phyloP scores from a whole-genome alignment of 2,329 filamentous ascomycete genomes.

The Colletotrichum sp. region DNA sequence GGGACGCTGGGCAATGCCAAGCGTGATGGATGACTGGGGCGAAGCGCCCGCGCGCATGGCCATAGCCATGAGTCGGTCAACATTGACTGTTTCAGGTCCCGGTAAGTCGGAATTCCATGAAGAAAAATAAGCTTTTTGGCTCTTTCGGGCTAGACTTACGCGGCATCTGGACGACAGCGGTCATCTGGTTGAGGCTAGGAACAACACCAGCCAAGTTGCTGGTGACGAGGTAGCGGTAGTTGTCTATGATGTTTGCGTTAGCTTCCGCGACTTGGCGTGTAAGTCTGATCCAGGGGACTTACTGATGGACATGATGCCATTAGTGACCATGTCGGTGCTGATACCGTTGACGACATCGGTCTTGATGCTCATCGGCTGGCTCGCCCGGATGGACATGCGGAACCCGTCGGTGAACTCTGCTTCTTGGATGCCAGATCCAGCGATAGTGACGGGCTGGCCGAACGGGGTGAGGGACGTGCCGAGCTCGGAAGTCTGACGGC shows the following conservation, averaged over 20 bases:
- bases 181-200: slow-evolving; percentile 24
- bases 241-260: slow-evolving; percentile 9
- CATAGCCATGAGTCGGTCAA: slow-evolving; percentile 24
- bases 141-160: slow-evolving; percentile 14
- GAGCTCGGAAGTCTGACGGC: slow-evolving; percentile 24
- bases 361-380: slow-evolving; percentile 25
- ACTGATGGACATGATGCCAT: slow-evolving; percentile 24
- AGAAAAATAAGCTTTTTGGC: neutral
- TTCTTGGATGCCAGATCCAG: slow-evolving; percentile 26
- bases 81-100: slow-evolving; percentile 23
- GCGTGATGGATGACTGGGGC: slow-evolving; percentile 21
- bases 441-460: slow-evolving; percentile 22
- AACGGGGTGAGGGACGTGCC: slow-evolving; percentile 23
- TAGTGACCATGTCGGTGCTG: slow-evolving; percentile 25
- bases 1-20: slow-evolving; percentile 25
- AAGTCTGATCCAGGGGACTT: neutral
- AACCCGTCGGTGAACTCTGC: slow-evolving; percentile 26
- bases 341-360: slow-evolving; percentile 26
- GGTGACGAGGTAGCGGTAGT: slow-evolving; percentile 27
- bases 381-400: slow-evolving; percentile 26
- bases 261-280: neutral
- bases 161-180: slow-evolving; percentile 25
- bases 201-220: slow-evolving; percentile 24
- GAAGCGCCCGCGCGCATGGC: slow-evolving; percentile 24
- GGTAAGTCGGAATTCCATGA: neutral